phyloP scores from a whole-genome alignment of 2,329 filamentous ascomycete species.

The Aspergillus hiratsukae region DNA sequence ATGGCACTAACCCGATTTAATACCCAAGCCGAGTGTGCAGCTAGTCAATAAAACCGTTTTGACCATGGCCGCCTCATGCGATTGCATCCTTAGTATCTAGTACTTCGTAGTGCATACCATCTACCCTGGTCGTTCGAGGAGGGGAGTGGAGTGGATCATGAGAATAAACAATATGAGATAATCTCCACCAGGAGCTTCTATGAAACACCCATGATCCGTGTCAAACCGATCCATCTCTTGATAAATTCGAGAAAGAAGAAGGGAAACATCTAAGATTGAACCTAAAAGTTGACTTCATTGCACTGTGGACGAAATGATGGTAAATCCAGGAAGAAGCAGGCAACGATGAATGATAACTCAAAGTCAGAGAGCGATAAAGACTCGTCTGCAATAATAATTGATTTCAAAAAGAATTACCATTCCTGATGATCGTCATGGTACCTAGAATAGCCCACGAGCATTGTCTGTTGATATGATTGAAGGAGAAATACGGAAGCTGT shows the following conservation, averaged over 20 bases:
- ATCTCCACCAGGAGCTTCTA: not conserved
- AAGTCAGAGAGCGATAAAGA: too few species aligned
- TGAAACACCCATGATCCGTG: not conserved
- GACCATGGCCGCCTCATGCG: not conserved
- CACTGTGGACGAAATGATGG: not conserved
- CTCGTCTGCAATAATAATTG: not conserved
- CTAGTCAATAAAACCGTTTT: not conserved
- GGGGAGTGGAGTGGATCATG: not conserved
- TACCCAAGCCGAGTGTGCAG: conserved; percentile 2
- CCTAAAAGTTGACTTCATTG: not conserved
- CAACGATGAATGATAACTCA: not conserved
- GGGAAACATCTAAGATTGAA: not conserved
- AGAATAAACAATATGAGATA: not conserved
- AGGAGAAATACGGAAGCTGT: not conserved
- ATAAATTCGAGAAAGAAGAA: not conserved
- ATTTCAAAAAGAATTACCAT: not conserved
- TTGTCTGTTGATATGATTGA: not conserved
- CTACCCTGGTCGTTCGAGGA: not conserved
- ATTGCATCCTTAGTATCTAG: not conserved
- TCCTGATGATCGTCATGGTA: not conserved
- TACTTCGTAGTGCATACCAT: not conserved
- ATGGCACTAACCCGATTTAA: conserved; percentile 9
- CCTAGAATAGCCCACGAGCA: not conserved
- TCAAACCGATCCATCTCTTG: not conserved
- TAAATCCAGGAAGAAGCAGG: not conserved